Evolutionary conservation across 768 basidiomycete species (phyloP), one percentile per base, ranked within the genome.

Genomic region (Naganishia antarctica): DNA sequence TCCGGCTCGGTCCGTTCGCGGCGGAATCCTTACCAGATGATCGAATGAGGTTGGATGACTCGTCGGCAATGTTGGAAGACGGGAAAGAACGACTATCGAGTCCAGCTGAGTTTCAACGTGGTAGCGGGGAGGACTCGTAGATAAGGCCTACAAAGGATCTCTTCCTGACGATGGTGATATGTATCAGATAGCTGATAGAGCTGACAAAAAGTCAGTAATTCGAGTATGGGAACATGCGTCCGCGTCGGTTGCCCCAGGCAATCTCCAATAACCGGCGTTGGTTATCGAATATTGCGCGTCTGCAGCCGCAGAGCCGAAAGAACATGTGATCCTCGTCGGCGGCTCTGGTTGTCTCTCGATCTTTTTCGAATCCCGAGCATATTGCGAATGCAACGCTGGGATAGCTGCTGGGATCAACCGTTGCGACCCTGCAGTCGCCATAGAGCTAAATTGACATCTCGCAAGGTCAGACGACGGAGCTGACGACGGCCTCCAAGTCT

Each of bases 231-330:
- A 51, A 31, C 50, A 31, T 28, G 12, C 8, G 26, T n/a, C 21
- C 31, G 48, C 31, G 3, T 37, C 31, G 51, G 18, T 4, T 37
- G 12, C 18, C 21, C 34, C 18, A 16, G 32, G 32, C 40, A 25
- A n/a, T 57, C 37, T 57, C 37, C 53, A 51, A 57, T 57, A 57
- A 34, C 53, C 53, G 53, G 53, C 53, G 53, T 57, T 57, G 53
- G 18, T 3, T 13, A 4, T 37, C n/a, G 37, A 57, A 44, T 44
- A 5, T 21, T 18, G 13, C 43, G 53, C 53, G 53, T 40, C 53
- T 40, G 34, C 40, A 57, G 53, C 53, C 53, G 53, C 53, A 40
- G 34, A 37, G n/a, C 53, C 53, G 53, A 41, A n/a, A 18, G 21
- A 21, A 57, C 53, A 57, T 57, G 53, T 37, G 31, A 34, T n/a